Evolutionary conservation across 1,284 basidiomycete species (phyloP).

Genomic region (Naganishia sp.): DNA sequence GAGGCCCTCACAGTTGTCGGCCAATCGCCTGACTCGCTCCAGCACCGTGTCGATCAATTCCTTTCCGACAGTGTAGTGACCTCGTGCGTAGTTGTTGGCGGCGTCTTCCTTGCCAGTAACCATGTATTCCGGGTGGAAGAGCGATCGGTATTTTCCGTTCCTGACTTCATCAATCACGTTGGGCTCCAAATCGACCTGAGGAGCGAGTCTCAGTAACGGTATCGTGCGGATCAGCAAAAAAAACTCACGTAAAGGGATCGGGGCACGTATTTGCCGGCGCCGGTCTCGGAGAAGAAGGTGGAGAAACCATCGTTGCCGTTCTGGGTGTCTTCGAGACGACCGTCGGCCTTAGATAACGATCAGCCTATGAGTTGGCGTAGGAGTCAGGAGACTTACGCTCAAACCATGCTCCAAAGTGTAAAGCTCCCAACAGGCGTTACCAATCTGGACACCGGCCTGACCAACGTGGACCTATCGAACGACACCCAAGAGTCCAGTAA

Average conservation of each 20-base stretch:
- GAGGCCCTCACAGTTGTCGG: constrained; percentile 96
- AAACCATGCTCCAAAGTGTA: constrained; percentile 99
- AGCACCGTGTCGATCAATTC: constrained; percentile 87
- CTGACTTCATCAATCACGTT: constrained; percentile 96
- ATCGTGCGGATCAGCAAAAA: background rate
- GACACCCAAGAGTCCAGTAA: constrained; percentile 15
- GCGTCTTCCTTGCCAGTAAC: constrained; percentile 99
- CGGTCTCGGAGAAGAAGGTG: constrained; percentile 66
- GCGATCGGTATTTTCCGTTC: constrained; percentile 85
- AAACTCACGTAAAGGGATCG: constrained; percentile 81
- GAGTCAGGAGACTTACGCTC: constrained; percentile 60
- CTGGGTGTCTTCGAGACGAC: constrained; percentile 76
- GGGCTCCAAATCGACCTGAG: constrained; percentile 81
- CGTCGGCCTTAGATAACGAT: constrained; percentile 70
- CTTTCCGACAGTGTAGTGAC: constrained; percentile 97
- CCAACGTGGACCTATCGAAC: constrained; percentile 52
- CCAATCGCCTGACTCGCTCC: constrained; percentile 92
- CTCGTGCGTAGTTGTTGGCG: constrained; percentile 98
- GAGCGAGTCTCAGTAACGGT: constrained; percentile 37
- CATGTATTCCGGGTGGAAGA: constrained; percentile 99
- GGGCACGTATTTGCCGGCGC: constrained; percentile 93
- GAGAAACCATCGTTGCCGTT: constrained; percentile 87
- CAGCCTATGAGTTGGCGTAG: background rate
- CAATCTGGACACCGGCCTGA: constrained; percentile 64
- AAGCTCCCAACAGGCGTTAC: constrained; percentile 97